Percentiles rank a stretch among this genome's conserved stretches.
Conservation (phyloP, 208 protist species). For the Giardia duodenalis region DNA sequence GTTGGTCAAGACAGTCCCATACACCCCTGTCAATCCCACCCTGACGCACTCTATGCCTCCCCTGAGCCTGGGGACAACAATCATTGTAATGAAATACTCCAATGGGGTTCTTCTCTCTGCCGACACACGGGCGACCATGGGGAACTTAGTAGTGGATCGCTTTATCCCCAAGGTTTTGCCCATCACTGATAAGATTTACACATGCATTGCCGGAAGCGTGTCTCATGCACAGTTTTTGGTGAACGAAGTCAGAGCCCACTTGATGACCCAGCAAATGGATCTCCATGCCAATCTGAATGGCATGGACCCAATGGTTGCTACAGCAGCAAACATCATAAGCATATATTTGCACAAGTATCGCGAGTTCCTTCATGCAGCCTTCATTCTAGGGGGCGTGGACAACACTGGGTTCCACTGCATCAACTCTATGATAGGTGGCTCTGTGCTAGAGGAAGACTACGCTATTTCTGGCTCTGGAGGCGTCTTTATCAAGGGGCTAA, state of each 20-base stretch:
- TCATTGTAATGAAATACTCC: neutral
- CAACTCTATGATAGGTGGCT: neutral
- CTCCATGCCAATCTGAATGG: neutral
- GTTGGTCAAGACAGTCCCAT: neutral
- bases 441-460: neutral
- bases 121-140: neutral
- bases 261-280: neutral
- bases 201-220: neutral
- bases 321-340: neutral
- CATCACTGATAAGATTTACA: neutral
- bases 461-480: conserved; percentile 1
- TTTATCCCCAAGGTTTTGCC: neutral
- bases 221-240: neutral
- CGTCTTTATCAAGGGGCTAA: neutral
- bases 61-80: neutral
- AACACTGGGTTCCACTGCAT: conserved; percentile 1
- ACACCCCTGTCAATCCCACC: neutral
- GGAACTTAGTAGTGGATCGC: neutral
- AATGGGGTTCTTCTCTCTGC: neutral
- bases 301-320: neutral
- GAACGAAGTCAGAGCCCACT: neutral
- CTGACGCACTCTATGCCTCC: neutral
- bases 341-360: neutral
- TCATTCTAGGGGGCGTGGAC: neutral
- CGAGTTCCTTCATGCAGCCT: neutral